Evolutionary conservation across 805 yeast genomes (phyloP), one percentile per base, ranked within the genome.

Genomic region (Maudiozyma pseudohumilis): DNA sequence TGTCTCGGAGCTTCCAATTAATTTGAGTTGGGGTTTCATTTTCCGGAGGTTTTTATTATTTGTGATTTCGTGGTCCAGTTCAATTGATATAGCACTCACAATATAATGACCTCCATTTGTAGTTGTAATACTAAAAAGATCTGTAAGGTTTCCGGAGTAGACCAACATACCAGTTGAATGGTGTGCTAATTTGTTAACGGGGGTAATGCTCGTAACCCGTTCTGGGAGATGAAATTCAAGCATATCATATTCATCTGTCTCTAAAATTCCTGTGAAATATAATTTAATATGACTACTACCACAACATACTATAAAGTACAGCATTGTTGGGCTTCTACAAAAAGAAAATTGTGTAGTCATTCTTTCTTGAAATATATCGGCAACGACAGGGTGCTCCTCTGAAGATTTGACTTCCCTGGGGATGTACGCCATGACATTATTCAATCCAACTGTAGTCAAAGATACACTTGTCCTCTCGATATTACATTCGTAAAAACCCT

Each of bases 151-250:
- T 17, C 19, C 18, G 6, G 29, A 21, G 11, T 18, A 6, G 2
- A 26, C 16, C n/a, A 19, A 19, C 25, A 22, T 27, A 13, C 19
- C 29, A 21, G 11, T 22, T 21, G 27, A 13, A 29, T 18, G 21
- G 23, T 30, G n/a, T 18, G 29, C 24, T 11, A 16, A n/a, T n/a
- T n/a, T n/a, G n/a, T n/a, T 1, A 20, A 32, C 27, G 6, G 40
- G 15, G 4, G 13, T 25, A 8, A 46, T 34, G 29, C 38, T 34
- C 9, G 39, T 36, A 4, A 50, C 36, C 13, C 40, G 43, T 7
- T 32, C 31, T 5, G 47, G 48, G 21, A 50, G 27, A 12, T 29
- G 32, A 20, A 48, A 40, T 17, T 43, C 45, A 8, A 29, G 20
- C 20, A 32, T 20, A 20, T 27, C 26, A 28, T 34, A 40, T 7